Base-by-base conservation (phyloP, 2,329 filamentous ascomycete genomes). In the Aspergillus sp. region DNA sequence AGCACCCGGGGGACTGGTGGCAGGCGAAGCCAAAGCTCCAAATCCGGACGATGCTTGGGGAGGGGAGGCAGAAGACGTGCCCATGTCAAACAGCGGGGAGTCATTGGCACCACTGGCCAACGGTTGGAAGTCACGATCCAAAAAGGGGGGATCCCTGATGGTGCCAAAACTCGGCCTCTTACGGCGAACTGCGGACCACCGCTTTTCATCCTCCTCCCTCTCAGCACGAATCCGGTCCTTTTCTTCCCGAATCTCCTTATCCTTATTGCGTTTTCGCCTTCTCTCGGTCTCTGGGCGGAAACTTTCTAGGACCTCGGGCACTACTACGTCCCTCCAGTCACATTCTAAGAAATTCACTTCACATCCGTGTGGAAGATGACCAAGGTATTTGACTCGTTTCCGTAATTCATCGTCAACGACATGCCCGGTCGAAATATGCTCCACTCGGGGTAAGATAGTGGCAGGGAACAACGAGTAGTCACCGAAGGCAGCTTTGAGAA, bases 281-380 rank as follows among this genome's bases (percentile, higher is more conserved):
- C 81, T 79, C 54, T 88, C 86, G 46, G 93, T 85, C 50, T 95
- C 89, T 0, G 75, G 70, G n/a, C 78, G 74, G 67, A 95, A 96
- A 1, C 78, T 77, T 35, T 82, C 82, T n/a, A 96, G 74, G 3
- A 88, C 79, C 44, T 88, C 84, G 1, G 83, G 76, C 3, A 83
- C 78, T 4, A 96, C 87, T 33, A 93, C 87, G 56, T 95, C 90
- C 3, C 88, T 90, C 90, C 90, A 96, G 65, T 96, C 90, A 62
- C 90, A 96, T 69, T 96, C 90, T 1, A 96, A 69, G 60, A 95
- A 95, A 55, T 79, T 89, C 38, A 96, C 87, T 55, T 95, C 85
- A 64, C 90, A 95, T n/a, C 90, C 90, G 44, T 86, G 83, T 0
- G 90, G 90, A 5, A 96, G 76, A 66, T 96, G 90, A 1, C 82